Base-by-base conservation (phyloP, 2,329 filamentous ascomycete species). In the Neodidymelliopsis sp. region DNA sequence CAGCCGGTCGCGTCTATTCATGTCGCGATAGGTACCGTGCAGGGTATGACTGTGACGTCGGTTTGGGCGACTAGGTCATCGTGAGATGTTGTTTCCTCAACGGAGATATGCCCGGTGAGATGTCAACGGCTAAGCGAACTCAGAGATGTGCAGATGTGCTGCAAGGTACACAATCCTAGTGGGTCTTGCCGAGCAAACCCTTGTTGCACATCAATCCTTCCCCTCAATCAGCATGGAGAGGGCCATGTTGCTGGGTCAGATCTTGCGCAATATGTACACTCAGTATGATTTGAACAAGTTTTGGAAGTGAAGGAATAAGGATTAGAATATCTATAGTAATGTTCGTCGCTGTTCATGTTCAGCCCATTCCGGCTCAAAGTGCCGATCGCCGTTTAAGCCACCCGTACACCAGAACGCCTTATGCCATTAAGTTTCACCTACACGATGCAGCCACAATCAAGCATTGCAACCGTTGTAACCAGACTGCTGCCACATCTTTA, bases 401-500 rank as follows among this genome's bases (percentile, higher is more conserved):
- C 49, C 49, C 42, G 49, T 25, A 37, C 49, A 42, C 42, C 41
- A 42, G 12, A 47, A 52, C 49, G 42, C 49, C 49, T 37, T 29
- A n/a, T 46, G n/a, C 28, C 23, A 28, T 48, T 20, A 41, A 36
- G 18, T 13, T 18, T 29, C n/a, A 33, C 19, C 13, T n/a, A 37
- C 27, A 33, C 36, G 15, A 10, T 39, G 13, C 15, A 39, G 20
- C 35, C 24, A 15, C 28, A 13, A 19, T 24, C 40, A 52, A 28
- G 54, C 54, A 40, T 65, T 67, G 59, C 77, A 79, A 10, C 74
- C 76, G 51, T 79, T 79, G 58, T 75, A 76, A 12, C 76, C 78
- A 57, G 73, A 63, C 61, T 79, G 75, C 67, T 79, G 77, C 73
- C 69, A 78, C 69, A 79, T 79, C 54, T 83, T 77, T 16, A 93